Base-by-base conservation (phyloP, 208 protist species). In the Wallacemonas rigidus region DNA sequence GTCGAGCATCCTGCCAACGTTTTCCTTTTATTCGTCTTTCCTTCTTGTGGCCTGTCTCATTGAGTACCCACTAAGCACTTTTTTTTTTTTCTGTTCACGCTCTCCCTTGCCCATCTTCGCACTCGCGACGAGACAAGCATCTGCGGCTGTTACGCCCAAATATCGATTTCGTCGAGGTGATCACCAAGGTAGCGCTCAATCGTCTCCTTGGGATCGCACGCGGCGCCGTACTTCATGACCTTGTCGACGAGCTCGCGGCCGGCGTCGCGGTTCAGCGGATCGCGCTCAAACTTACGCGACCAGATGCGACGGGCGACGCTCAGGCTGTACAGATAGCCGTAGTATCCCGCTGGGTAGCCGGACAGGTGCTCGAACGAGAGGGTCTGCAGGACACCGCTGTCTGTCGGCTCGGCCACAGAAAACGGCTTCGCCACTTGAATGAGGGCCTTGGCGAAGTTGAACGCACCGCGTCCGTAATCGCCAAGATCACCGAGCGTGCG, bases 271-370 rank as follows among this genome's bases (percentile, higher is more conserved):
- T 94, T 97, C 9, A 97, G 81, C 7, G 95, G 93, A 71, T 98
- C 81, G 55, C 74, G 76, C 69, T 84, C 86, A 45, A 97, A 98
- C 72, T 96, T 97, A 67, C 91, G 92, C 6, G 83, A 63, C 93
- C 95, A 98, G 67, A 98, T 96, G 38, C 91, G 88, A 0, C 86
- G 87, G 26, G 92, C 92, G 7, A 97, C 83, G 40, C 82, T 88
- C n/a, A 92, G 85, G 71, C 88, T 95, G 83, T 97, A 98, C 14
- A 97, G 83, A 56, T 98, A 98, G 45, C 90, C 89, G 72, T 98
- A 98, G 81, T 98, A 98, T 26, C 85, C 90, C 0, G 88, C 95
- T 11, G 93, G 93, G 77, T 98, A 98, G 36, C 87, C 90, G 11
- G 83, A 93, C 35, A 97, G 78, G 72, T 98, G 95, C 76, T 97